Conservation (phyloP, 768 basidiomycete genomes). For the Lepiota venenata region DNA sequence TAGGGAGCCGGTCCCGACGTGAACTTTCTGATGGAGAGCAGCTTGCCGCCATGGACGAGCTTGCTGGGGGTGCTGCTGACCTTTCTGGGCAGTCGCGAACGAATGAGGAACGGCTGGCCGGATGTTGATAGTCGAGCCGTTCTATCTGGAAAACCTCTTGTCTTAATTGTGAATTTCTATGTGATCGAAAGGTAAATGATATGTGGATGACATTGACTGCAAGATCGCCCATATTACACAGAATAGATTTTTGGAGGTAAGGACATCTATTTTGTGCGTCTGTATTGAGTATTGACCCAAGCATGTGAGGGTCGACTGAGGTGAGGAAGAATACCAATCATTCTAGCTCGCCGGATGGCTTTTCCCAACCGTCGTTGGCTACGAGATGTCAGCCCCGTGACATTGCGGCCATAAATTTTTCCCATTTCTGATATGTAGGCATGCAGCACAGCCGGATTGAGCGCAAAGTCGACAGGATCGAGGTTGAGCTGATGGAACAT, state of each 20-base stretch:
- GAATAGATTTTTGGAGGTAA: too few relatives aligned
- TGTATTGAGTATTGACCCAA: neutral
- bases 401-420: slow-evolving; percentile 68
- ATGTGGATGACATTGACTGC: too few relatives aligned
- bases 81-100: neutral
- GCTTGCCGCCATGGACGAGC: neutral
- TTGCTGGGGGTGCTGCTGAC: neutral
- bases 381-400: slow-evolving; percentile 72
- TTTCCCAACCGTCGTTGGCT: slow-evolving; percentile 78
- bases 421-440: slow-evolving; percentile 71
- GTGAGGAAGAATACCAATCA: slow-evolving; percentile 83
- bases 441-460: slow-evolving; percentile 56
- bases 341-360: slow-evolving; percentile 84
- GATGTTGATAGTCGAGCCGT: neutral
- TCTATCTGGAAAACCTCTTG: too few relatives aligned
- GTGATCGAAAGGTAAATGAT: too few relatives aligned
- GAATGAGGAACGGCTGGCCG: too few relatives aligned
- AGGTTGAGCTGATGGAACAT: slow-evolving; percentile 68
- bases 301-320: slow-evolving; percentile 30
- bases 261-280: neutral
- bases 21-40: neutral
- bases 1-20: neutral
- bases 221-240: neutral
- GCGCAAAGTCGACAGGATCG: slow-evolving; percentile 69
- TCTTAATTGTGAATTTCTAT: too few relatives aligned